These are phyloP conservation scores for Oenanthe javanica DNA, from an alignment of 140 eudicot species.

Conservation along the genomic window DNA sequence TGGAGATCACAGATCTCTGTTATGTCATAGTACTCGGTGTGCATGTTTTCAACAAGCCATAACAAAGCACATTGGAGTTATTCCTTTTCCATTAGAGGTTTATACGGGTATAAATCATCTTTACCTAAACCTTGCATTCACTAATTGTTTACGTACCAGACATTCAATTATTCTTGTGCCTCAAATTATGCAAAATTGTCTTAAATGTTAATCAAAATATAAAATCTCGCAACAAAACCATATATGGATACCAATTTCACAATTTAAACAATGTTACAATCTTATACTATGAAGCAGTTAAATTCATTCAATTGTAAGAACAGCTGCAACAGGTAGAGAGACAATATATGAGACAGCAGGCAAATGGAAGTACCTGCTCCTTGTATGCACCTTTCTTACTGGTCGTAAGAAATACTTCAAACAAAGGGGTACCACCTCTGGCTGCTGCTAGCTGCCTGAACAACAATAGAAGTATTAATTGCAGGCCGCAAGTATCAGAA, in stretches of 20 bases:
- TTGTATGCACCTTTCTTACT: constrained; percentile 62
- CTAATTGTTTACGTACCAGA: neutral
- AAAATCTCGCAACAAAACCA: neutral
- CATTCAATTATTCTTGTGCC: neutral
- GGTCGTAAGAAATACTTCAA: constrained; percentile 73
- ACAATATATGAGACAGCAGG: neutral
- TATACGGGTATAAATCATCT: neutral
- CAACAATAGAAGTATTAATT: constrained; percentile 11
- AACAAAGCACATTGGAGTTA: neutral
- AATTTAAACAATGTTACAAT: neutral
- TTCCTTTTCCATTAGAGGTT: neutral
- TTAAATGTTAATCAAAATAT: neutral
- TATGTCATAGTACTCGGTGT: neutral
- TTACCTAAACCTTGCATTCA: neutral
- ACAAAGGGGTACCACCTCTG: constrained; percentile 71
- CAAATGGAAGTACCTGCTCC: constrained; percentile 63
- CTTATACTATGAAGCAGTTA: neutral
- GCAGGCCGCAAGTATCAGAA: neutral
- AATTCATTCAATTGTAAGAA: neutral
- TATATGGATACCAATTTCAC: neutral
- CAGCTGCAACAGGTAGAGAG: neutral
- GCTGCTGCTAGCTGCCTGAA: constrained; percentile 90
- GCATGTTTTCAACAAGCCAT: neutral
- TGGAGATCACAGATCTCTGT: neutral
- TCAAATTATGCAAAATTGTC: neutral